Evolutionary conservation across 352 stramenopile genomes (phyloP).

Genomic region (Achlya hypogyna): DNA sequence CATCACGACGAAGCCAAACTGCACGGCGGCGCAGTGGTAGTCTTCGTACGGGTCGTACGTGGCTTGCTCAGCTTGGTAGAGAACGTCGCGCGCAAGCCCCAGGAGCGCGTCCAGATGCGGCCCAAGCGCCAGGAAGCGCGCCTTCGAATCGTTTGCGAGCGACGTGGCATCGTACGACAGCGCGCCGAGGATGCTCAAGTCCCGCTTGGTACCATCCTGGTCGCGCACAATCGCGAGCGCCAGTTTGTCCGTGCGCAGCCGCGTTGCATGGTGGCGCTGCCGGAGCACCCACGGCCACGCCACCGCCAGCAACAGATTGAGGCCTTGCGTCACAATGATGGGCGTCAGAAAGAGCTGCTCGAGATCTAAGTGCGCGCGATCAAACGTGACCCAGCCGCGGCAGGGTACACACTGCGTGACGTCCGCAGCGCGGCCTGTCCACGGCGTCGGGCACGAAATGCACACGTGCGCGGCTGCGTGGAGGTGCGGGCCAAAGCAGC

Average conservation of each 20-base stretch:
- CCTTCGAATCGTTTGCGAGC: conserved; percentile 25
- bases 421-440: conserved; percentile 20
- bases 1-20: conserved; percentile 72
- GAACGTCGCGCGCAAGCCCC: conserved; percentile 49
- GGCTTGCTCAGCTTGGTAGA: conserved; percentile 66
- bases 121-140: conserved; percentile 50
- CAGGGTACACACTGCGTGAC: conserved; percentile 63
- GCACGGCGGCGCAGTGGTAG: conserved; percentile 58
- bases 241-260: conserved; percentile 26
- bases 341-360: conserved; percentile 81
- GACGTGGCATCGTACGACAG: conserved; percentile 43
- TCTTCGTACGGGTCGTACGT: conserved; percentile 71
- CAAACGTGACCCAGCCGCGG: conserved; percentile 73
- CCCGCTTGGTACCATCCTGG: conserved; percentile 51
- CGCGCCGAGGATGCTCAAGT: conserved; percentile 74
- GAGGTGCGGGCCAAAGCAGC: conserved; percentile 81
- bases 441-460: conserved; percentile 39
- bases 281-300: conserved; percentile 59
- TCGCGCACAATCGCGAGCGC: conserved; percentile 33
- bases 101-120: conserved; percentile 57
- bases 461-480: conserved; percentile 51
- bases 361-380: conserved; percentile 73
- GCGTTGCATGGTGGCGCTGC: conserved; percentile 36
- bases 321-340: conserved; percentile 72
- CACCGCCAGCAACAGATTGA: conserved; percentile 70